phyloP scores from a whole-genome alignment of 805 yeast species.

The Candida maesae region DNA sequence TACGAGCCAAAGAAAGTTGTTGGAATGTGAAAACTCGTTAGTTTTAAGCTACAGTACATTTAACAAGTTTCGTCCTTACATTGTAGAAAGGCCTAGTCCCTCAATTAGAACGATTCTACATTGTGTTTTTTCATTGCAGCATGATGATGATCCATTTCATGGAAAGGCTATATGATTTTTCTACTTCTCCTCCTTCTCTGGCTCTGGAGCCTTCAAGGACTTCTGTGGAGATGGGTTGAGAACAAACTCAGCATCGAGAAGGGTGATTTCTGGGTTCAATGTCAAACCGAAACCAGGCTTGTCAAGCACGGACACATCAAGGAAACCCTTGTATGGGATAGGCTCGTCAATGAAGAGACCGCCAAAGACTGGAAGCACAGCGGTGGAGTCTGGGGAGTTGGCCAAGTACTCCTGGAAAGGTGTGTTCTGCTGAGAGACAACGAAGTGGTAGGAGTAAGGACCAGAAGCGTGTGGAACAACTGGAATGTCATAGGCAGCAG shows the following conservation, averaged over 20 bases:
- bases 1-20: slow-evolving; percentile 11
- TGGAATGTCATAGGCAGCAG: slow-evolving; percentile 50
- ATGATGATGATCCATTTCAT: too few relatives aligned
- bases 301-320: slow-evolving; percentile 37
- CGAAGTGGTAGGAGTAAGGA: slow-evolving; percentile 49
- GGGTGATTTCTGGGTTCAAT: slow-evolving; percentile 39
- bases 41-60: not conserved
- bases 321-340: slow-evolving; percentile 41
- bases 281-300: slow-evolving; percentile 50
- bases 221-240: slow-evolving; percentile 39
- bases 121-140: too few relatives aligned
- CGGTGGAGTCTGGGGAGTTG: slow-evolving; percentile 44
- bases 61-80: too few relatives aligned
- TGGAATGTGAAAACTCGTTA: not conserved
- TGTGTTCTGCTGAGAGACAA: slow-evolving; percentile 44
- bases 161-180: too few relatives aligned
- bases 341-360: slow-evolving; percentile 43
- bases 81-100: too few relatives aligned
- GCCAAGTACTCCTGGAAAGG: slow-evolving; percentile 51
- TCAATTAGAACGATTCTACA: too few relatives aligned
- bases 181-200: not conserved
- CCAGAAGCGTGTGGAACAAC: slow-evolving; percentile 54
- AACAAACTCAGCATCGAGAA: slow-evolving; percentile 38
- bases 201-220: slow-evolving; percentile 23
- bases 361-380: slow-evolving; percentile 46